phyloP scores from a whole-genome alignment of 1,284 basidiomycete genomes.

The Ceratobasidium sp. region DNA sequence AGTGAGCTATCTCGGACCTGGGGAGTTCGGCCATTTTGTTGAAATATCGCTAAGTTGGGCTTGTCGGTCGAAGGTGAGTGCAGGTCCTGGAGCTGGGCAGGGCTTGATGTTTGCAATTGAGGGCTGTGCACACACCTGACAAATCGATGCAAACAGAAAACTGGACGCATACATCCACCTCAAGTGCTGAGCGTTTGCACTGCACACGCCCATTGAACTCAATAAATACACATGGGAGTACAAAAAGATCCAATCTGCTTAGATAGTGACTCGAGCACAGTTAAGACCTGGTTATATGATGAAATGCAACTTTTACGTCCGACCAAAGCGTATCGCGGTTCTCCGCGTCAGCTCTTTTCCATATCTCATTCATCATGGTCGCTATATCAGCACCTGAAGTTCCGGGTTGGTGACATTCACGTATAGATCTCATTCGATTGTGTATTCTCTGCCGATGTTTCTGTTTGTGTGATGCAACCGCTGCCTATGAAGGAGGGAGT shows the following conservation, averaged over 20 bases:
- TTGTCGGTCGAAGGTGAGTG: constrained; percentile 1
- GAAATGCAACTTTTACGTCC: constrained; percentile 20
- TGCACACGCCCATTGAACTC: neutral
- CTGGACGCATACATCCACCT: constrained; percentile 8
- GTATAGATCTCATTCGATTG: neutral
- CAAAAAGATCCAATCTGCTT: too few relatives aligned
- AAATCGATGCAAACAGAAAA: neutral
- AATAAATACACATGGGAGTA: neutral
- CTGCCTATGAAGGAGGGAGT: neutral
- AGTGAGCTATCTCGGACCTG: constrained; percentile 27
- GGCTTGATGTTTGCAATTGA: constrained; percentile 26
- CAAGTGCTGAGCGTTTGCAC: neutral
- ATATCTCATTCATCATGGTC: constrained; percentile 17
- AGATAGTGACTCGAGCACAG: neutral
- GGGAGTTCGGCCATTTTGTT: constrained; percentile 34
- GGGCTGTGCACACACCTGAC: neutral
- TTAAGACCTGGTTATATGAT: neutral
- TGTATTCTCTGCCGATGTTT: constrained; percentile 14
- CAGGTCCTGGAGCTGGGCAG: constrained; percentile 1
- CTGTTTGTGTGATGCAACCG: constrained; percentile 2
- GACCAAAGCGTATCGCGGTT: constrained; percentile 5
- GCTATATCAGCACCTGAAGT: constrained; percentile 13
- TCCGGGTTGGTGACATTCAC: neutral
- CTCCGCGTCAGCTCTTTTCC: constrained; percentile 25
- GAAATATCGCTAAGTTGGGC: neutral